Percentiles rank a stretch among this genome's conserved stretches.
phyloP scores from a whole-genome alignment of 148 eudicot genomes.

The Rhododendron vialii region DNA sequence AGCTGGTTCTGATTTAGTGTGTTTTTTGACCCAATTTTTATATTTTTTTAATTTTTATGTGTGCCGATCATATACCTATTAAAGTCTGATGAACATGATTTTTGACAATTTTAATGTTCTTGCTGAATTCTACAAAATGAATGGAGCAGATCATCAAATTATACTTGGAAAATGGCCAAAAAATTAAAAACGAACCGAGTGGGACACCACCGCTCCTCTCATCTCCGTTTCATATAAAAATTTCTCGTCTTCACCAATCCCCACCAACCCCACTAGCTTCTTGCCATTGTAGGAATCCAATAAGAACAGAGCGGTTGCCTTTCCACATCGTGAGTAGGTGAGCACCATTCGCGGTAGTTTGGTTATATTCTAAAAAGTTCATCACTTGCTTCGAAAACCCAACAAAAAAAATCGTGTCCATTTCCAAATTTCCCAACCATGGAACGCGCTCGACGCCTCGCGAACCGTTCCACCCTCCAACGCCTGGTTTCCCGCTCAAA shows the following conservation, averaged over 20 bases:
- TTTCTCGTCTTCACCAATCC: conserved; percentile 12
- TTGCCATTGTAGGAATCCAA: conserved; percentile 12
- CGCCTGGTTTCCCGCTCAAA: conserved; percentile 49
- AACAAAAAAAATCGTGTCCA: neutral
- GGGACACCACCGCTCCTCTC: no score
- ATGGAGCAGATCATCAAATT: no score
- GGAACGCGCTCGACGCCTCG: conserved; percentile 81
- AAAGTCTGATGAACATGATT: no score
- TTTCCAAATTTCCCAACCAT: conserved; percentile 20
- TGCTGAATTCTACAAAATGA: no score
- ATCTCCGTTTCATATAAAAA: no score
- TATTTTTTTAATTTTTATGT: no score
- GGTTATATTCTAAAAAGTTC: neutral
- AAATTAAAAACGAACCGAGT: no score
- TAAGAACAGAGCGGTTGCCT: neutral
- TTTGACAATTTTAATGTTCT: no score
- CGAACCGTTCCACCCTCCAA: conserved; percentile 52
- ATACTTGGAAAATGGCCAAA: no score
- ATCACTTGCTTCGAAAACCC: conserved; percentile 1
- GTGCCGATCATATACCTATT: no score
- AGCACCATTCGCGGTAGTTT: neutral
- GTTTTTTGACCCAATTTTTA: no score
- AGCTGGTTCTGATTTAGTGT: rapidly evolving
- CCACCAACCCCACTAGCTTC: conserved; percentile 29
- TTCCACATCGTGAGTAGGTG: neutral